Evolutionary conservation across 495 filamentous ascomycete genomes (phyloP), one percentile per base, ranked within the genome.

Genomic region (Lichenothelia convexa): DNA sequence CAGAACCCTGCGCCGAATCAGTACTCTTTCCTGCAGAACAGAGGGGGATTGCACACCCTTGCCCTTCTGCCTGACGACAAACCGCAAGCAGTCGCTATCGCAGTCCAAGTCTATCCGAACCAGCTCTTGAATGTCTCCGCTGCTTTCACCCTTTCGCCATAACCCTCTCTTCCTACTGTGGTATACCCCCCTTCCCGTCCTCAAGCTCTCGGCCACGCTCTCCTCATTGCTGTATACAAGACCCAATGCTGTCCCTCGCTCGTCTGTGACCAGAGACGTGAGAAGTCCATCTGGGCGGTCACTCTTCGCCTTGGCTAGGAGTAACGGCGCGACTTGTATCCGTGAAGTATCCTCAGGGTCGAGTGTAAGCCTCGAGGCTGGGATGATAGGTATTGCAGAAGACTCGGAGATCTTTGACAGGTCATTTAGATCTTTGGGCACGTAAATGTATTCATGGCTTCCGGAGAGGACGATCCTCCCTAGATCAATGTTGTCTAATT

Each of bases 81-180:
- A 95, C 35, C 77, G 74, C 41, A 97, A 57, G 41, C 86, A 91
- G 58, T 97, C 89, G 38, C 75, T 72, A 53, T 97, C 89, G 55
- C 89, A 97, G 50, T 97, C 89, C 18, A 80, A 57, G 3, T 80
- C 75, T 45, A 97, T 73, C 23, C 71, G 72, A 17, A 94, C 65
- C 35, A 97, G 60, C 52, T 94, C 75, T 53, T 97, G 89, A 1
- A 76, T 78, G 54, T 94, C 86, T 18, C 89, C 91, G 35, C 86
- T 93, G 6, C 77, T 84, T 22, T 85, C 81, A 17, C 89, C 89
- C 58, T 97, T 97, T 59, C 91, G 83, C 89, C 89, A 97, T 18
- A 97, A 58, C 2, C 87, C 86, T 4, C 87, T 73, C 62, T 93
- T 93, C 22, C 89, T 67, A 53, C 83, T 93, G 55, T 93, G 84